Conservation (phyloP, 2,329 filamentous ascomycete species). For the Saccharata proteae region DNA sequence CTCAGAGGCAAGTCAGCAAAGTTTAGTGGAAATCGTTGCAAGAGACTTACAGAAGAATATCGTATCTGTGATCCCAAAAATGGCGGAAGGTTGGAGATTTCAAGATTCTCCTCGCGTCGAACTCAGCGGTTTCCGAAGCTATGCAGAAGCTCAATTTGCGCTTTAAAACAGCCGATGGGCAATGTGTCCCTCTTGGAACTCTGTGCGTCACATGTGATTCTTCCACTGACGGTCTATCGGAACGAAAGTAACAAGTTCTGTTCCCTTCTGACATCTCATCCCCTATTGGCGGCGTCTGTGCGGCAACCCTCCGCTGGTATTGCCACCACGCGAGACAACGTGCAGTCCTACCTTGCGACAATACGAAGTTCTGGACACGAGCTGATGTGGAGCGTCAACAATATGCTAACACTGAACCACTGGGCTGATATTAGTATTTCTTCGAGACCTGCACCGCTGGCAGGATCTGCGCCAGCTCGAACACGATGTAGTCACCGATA, state of each 20-base stretch:
- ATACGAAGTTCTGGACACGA: slow-evolving; percentile 31
- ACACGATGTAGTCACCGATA: slow-evolving; percentile 19
- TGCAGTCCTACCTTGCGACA: slow-evolving; percentile 18
- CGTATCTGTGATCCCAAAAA: slow-evolving; percentile 30
- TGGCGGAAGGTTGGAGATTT: slow-evolving; percentile 35
- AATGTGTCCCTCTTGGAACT: slow-evolving; percentile 29
- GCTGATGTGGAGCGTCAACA: slow-evolving; percentile 34
- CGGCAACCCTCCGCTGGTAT: slow-evolving; percentile 6
- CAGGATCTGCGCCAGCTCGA: slow-evolving; percentile 23
- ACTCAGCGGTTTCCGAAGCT: slow-evolving; percentile 27
- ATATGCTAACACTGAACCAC: slow-evolving; percentile 30
- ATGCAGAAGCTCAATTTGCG: slow-evolving; percentile 31
- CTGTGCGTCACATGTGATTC: slow-evolving; percentile 32
- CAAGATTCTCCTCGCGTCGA: slow-evolving; percentile 29
- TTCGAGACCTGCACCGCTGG: slow-evolving; percentile 13
- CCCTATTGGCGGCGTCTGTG: not conserved
- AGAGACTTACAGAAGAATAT: slow-evolving; percentile 2
- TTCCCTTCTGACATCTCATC: slow-evolving; percentile 11
- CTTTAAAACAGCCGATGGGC: slow-evolving; percentile 28
- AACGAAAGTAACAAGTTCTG: slow-evolving; percentile 21
- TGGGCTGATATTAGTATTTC: slow-evolving; percentile 25
- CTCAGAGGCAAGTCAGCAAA: slow-evolving; percentile 16
- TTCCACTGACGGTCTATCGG: slow-evolving; percentile 20
- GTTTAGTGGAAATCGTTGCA: not conserved
- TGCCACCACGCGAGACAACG: slow-evolving; percentile 15